Evolutionary conservation across 2,329 filamentous ascomycete species (phyloP), one percentile per base, ranked within the genome.

Genomic region (Orbilia oligospora): DNA sequence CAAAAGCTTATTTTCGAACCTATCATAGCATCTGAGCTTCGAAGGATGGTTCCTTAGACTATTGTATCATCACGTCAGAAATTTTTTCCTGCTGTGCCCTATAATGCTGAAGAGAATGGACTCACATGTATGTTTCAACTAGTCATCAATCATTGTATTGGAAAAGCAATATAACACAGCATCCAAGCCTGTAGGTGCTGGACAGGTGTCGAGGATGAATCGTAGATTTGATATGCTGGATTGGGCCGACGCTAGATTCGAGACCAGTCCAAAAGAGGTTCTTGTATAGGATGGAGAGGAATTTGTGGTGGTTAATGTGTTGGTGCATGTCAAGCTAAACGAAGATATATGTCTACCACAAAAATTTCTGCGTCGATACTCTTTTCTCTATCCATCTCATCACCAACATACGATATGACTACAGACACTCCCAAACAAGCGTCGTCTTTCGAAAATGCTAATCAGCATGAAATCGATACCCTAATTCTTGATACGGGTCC

Each of bases 401-500:
- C 48, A 24, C 10, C 48, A 48, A 69, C 22, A 10, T 70, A 16
- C 44, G 64, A 61, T 6, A 77, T 77, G 72, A 61, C 67, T 16
- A 51, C 66, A 44, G 67, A 71, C 20, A 46, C 36, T 16, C 64
- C 48, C n/a, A 51, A n/a, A n/a, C 46, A 65, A 20, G 18, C 38
- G 4, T 38, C 58, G 6, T 18, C 38, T 0, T 22, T n/a, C 16
- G 46, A 20, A 14, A 22, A 38, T 5, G 10, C 58, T 51, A n/a
- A 0, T 16, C 14, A 18, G 30, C 36, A 61, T 46, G 71, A 68
- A 48, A 90, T 97, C 63, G 91, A 97, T 86, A 92, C 91, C 68
- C 89, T 98, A 65, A 89, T 98, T 30, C 88, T 99, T 81, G 96
- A 99, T 83, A 92, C 96, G 2, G 95, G 94, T 27, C 94, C 95